Conservation (phyloP, 2,329 filamentous ascomycete species). For the Cladophialophora chaetospira region DNA sequence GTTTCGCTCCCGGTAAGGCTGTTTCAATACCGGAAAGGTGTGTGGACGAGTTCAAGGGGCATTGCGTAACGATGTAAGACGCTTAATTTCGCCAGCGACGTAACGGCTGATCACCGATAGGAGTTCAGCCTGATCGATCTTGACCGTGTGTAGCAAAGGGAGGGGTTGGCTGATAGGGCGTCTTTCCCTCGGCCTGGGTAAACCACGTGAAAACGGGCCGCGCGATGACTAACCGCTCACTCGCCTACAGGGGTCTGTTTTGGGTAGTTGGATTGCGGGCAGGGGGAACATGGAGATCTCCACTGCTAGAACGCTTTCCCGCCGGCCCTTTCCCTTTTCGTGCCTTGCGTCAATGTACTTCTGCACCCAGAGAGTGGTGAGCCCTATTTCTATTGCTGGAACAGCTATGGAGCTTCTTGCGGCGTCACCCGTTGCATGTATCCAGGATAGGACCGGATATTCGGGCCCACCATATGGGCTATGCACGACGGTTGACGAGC, state of each 20-base stretch:
- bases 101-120: not conserved
- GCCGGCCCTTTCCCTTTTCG: not conserved
- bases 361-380: too few species aligned
- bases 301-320: not conserved
- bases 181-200: not conserved
- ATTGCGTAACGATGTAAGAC: not conserved
- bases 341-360: too few species aligned
- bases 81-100: not conserved
- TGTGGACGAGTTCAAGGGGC: not conserved
- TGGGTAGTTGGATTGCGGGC: slow-evolving; percentile 1
- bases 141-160: not conserved
- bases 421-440: not conserved
- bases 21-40: not conserved
- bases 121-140: not conserved
- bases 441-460: not conserved
- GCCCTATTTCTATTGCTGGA: not conserved
- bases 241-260: not conserved
- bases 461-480: not conserved
- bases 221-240: slow-evolving; percentile 1
- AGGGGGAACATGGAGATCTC: not conserved
- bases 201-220: not conserved
- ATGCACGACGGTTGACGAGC: not conserved
- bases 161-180: not conserved
- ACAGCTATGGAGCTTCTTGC: not conserved
- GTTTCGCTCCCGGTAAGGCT: not conserved